Evolutionary conservation across 2,329 filamentous ascomycete genomes (phyloP).

Genomic region (Clonostachys solani): DNA sequence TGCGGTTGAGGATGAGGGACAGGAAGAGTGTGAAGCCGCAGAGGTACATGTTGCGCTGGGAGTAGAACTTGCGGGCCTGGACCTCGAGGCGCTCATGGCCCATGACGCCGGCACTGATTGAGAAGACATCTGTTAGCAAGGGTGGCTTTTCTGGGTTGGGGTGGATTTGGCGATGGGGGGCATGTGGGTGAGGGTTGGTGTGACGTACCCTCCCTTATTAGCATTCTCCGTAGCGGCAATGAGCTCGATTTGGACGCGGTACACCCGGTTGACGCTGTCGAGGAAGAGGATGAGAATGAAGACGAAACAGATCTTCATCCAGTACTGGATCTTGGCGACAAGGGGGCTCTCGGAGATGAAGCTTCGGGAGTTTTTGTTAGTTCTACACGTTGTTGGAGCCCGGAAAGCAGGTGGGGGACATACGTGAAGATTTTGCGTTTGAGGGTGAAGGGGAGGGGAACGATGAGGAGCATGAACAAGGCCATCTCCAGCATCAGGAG

Average conservation of each 20-base stretch:
- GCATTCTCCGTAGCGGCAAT: constrained; percentile 61
- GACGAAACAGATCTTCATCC: constrained; percentile 97
- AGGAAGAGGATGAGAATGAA: constrained; percentile 98
- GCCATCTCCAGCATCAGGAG: constrained; percentile 80
- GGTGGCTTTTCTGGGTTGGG: neutral
- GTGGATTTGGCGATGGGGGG: neutral
- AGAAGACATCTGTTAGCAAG: neutral
- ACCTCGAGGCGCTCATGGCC: constrained; percentile 97
- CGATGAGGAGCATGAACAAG: constrained; percentile 73
- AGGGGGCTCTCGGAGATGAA: constrained; percentile 88
- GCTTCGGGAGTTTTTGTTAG: constrained; percentile 29
- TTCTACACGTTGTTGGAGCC: neutral
- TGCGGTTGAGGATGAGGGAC: constrained; percentile 97
- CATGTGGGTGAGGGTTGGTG: neutral
- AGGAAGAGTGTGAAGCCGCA: constrained; percentile 99
- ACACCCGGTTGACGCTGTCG: constrained; percentile 93
- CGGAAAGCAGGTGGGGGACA: constrained; percentile 14
- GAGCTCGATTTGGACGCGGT: constrained; percentile 91
- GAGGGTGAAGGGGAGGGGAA: constrained; percentile 84
- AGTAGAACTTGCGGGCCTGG: constrained; percentile 99
- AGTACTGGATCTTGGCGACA: constrained; percentile 93
- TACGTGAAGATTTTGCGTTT: constrained; percentile 81
- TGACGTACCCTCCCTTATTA: constrained; percentile 39
- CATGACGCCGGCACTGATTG: constrained; percentile 59
- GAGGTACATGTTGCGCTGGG: constrained; percentile 99